Base-by-base conservation (phyloP, 169 alveolate species). In the Cryptosporidium felis region DNA sequence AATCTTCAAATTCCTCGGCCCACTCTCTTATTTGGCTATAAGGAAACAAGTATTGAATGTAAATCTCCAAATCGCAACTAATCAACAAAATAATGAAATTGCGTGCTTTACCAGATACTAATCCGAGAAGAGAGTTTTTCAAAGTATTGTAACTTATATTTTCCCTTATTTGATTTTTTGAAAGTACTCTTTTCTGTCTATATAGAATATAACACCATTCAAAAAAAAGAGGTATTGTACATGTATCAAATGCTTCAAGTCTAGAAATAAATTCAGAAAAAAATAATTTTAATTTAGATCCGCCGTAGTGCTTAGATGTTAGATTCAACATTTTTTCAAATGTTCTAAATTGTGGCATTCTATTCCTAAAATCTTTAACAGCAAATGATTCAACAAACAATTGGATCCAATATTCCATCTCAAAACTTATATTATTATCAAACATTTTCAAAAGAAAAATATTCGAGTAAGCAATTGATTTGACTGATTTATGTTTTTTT, bases 311-410 rank as follows among this genome's bases (percentile, higher is more conserved):
- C 58, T n/a, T 74, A 21, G 85, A 74, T 21, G 61, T 34, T n/a
- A 49, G 51, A 49, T 67, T 74, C n/a, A 74, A 12, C 85, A 74
- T 74, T 56, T 49, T 74, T 45, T 74, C 85, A 74, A 74, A 74
- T 18, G 56, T 38, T 34, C 67, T 51, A 9, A 74, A 74, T 28
- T 74, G 59, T 53, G 85, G 85, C 30, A 74, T 74, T 16, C 51
- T 18, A 34, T 40, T 51, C 45, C 18, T 74, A 49, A 74, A 49
- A 5, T 56, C 85, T 10, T 36, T 56, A 38, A 74, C 56, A 16
- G 26, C n/a, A n/a, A 74, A 36, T 30, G 85, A 49, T 21, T 56
- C 26, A 18, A 9, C 5, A 34, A 74, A 74, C 9, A 74, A 38
- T 21, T 53, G 45, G 23, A 51, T 23, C 85, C 85, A 74, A 36